Evolutionary conservation across 176 grass and related monocot genomes (phyloP).

Genomic region (Oryza glumipatula): DNA sequence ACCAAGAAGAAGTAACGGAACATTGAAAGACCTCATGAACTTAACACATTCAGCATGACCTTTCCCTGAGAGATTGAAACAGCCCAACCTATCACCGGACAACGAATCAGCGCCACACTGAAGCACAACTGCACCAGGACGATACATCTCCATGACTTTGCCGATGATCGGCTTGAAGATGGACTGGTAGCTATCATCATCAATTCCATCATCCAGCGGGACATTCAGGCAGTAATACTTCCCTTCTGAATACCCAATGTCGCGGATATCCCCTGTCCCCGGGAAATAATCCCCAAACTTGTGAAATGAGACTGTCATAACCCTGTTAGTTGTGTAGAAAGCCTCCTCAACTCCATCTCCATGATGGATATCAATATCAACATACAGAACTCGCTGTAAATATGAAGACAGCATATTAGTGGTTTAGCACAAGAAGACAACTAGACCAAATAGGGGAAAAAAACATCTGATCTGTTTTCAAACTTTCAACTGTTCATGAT

Average conservation of each 20-base stretch:
- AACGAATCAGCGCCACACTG: conserved; percentile 92
- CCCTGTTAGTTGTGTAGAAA: conserved; percentile 88
- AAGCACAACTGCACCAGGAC: conserved; percentile 81
- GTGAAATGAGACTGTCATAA: conserved; percentile 96
- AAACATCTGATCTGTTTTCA: background rate
- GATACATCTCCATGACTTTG: conserved; percentile 93
- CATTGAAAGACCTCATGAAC: conserved; percentile 97
- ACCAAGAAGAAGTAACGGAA: conserved; percentile 83
- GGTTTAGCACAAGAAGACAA: conserved; percentile 36
- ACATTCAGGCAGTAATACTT: conserved; percentile 89
- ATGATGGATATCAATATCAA: conserved; percentile 94
- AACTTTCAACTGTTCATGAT: background rate
- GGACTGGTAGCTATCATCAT: conserved; percentile 91
- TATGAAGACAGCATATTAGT: conserved; percentile 6
- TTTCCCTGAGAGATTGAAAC: conserved; percentile 89
- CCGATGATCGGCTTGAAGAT: conserved; percentile 83
- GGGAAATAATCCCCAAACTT: conserved; percentile 95
- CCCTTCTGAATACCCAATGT: conserved; percentile 72
- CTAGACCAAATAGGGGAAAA: background rate
- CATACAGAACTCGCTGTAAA: conserved; percentile 78
- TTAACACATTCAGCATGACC: conserved; percentile 90
- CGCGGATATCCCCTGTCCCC: conserved; percentile 82
- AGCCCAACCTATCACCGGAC: conserved; percentile 85
- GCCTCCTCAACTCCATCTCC: conserved; percentile 93
- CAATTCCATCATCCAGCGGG: conserved; percentile 87